Percentiles rank a stretch among this genome's conserved stretches.
Conservation (phyloP, 768 basidiomycete species). For the Russula sp. region DNA sequence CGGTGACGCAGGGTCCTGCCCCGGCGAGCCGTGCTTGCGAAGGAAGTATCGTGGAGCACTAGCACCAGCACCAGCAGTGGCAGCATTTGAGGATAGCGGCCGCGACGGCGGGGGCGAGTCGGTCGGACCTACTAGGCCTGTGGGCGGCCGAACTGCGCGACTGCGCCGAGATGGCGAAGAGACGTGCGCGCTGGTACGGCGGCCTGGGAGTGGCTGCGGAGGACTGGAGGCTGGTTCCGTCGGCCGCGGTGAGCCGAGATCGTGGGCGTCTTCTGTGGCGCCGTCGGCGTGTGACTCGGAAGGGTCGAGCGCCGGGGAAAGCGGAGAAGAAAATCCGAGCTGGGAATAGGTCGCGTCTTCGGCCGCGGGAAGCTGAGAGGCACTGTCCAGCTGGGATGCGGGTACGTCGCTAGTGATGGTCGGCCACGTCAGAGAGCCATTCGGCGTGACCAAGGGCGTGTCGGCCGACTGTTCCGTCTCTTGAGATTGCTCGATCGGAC, state of each 20-base stretch:
- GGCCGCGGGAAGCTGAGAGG: constrained; percentile 28
- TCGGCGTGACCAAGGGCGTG: constrained; percentile 51
- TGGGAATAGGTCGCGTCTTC: constrained; percentile 36
- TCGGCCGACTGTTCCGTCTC: constrained; percentile 42
- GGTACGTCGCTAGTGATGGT: constrained; percentile 32
- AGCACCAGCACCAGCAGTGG: neutral
- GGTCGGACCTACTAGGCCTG: neutral
- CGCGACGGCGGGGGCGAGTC: neutral
- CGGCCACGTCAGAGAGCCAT: constrained; percentile 46
- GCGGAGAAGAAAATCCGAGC: constrained; percentile 31
- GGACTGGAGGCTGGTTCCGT: neutral
- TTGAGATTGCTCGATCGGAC: constrained; percentile 32
- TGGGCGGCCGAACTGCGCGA: neutral
- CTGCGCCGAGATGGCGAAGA: constrained; percentile 3
- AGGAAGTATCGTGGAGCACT: constrained; percentile 27
- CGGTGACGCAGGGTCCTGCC: neutral
- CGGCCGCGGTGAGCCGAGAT: neutral
- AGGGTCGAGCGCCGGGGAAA: constrained; percentile 12
- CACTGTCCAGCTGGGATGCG: constrained; percentile 35
- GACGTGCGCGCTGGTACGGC: neutral
- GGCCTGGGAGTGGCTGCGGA: neutral
- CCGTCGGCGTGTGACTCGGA: neutral
- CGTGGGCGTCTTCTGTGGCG: neutral
- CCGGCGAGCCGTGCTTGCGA: constrained; percentile 20
- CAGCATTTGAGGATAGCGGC: neutral